Evolutionary conservation across 2,329 filamentous ascomycete genomes (phyloP).

Genomic region (Lachnellula cervina): DNA sequence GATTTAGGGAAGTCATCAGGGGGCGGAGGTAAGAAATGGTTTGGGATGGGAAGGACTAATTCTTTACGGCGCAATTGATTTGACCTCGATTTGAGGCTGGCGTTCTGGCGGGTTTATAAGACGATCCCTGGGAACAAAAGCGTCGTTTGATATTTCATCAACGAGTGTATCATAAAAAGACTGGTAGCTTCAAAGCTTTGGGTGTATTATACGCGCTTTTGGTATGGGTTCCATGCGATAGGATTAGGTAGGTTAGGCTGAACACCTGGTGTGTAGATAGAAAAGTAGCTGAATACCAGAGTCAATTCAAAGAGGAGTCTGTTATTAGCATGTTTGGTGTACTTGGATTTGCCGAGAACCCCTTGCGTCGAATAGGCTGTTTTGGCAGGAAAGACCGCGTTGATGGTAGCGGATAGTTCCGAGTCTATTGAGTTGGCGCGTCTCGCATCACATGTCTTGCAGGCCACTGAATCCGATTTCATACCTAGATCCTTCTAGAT

Average conservation of each 20-base stretch:
- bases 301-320: too few relatives aligned
- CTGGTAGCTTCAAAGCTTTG: background rate
- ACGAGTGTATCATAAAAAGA: background rate
- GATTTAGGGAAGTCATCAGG: background rate
- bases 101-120: background rate
- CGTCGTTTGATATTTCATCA: background rate
- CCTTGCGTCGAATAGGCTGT: too few relatives aligned
- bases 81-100: background rate
- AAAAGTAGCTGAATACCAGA: too few relatives aligned
- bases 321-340: too few relatives aligned
- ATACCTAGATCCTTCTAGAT: too few relatives aligned
- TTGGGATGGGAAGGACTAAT: slow-evolving; percentile 1
- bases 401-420: too few relatives aligned
- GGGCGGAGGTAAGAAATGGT: slow-evolving; percentile 6
- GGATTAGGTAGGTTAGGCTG: background rate
- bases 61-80: background rate
- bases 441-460: too few relatives aligned
- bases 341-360: too few relatives aligned
- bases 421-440: too few relatives aligned
- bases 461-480: too few relatives aligned
- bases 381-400: too few relatives aligned
- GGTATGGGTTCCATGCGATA: background rate
- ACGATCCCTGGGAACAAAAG: background rate
- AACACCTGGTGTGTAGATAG: background rate
- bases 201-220: background rate